Percentiles rank a stretch among this genome's conserved stretches.
Conservation (phyloP, 495 filamentous ascomycete genomes). For the Pseudevernia furfuracea region DNA sequence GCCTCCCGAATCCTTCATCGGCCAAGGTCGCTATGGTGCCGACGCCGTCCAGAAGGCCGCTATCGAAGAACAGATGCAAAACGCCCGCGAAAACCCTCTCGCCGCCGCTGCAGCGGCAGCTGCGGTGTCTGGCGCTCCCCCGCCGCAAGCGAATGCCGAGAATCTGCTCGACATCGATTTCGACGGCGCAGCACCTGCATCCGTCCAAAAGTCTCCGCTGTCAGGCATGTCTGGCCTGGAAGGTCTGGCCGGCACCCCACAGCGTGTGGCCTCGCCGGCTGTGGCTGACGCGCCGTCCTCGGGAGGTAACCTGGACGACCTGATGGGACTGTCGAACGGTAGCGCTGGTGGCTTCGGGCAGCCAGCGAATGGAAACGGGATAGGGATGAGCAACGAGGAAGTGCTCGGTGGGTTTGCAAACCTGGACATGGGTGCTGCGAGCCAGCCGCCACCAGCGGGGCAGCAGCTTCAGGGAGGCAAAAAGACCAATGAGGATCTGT, state of each 20-base stretch:
- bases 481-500: constrained; percentile 78
- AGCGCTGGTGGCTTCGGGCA: constrained; percentile 20
- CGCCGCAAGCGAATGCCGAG: constrained; percentile 72
- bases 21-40: constrained; percentile 86
- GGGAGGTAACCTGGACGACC: constrained; percentile 71
- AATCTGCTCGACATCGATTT: constrained; percentile 98
- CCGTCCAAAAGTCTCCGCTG: constrained; percentile 62
- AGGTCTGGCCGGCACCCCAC: constrained; percentile 69
- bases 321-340: constrained; percentile 76
- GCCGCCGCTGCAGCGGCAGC: constrained; percentile 69
- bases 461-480: constrained; percentile 37
- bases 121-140: constrained; percentile 42
- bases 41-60: constrained; percentile 92
- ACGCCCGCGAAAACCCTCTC: constrained; percentile 88
- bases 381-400: constrained; percentile 39
- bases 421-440: constrained; percentile 59
- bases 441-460: constrained; percentile 46
- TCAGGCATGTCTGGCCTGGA: constrained; percentile 59
- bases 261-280: constrained; percentile 62
- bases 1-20: constrained; percentile 91
- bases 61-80: constrained; percentile 87
- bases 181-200: constrained; percentile 87
- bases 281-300: constrained; percentile 30
- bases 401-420: constrained; percentile 80
- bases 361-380: constrained; percentile 31